Evolutionary conservation across 495 filamentous ascomycete genomes (phyloP).

Genomic region (Daldinia bambusicola): DNA sequence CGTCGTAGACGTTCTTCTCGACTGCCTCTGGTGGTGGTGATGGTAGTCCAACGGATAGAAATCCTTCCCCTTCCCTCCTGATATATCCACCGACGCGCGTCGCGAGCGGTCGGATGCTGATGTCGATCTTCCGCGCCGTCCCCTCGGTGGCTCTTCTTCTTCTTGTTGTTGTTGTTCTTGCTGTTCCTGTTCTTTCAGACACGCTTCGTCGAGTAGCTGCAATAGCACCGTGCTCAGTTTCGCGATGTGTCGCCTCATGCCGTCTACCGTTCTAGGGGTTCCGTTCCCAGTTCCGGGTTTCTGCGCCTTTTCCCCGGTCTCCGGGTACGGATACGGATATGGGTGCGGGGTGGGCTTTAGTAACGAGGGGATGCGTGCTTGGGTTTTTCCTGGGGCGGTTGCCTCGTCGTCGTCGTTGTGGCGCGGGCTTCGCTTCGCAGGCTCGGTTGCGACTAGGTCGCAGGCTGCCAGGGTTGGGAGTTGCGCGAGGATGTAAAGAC

Average conservation of each 20-base stretch:
- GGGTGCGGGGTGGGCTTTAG: too few species aligned
- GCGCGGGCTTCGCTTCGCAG: neutral
- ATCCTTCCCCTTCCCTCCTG: too few species aligned
- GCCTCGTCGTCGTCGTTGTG: too few species aligned
- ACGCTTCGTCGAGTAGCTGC: constrained; percentile 1
- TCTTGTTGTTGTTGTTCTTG: too few species aligned
- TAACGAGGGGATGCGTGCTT: too few species aligned
- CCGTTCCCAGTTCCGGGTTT: too few species aligned
- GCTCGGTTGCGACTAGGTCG: neutral
- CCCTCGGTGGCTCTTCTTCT: neutral
- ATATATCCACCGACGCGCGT: too few species aligned
- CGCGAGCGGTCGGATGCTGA: neutral
- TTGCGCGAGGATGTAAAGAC: constrained; percentile 8
- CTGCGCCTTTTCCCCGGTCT: too few species aligned
- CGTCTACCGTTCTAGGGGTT: neutral
- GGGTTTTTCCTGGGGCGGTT: too few species aligned
- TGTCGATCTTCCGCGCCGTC: too few species aligned
- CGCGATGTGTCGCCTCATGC: neutral
- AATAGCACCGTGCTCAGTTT: neutral
- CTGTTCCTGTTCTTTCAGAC: neutral
- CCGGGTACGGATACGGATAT: too few species aligned
- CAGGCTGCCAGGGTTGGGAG: neutral
- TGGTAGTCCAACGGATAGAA: neutral
- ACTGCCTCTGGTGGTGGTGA: neutral
- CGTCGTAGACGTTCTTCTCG: neutral